A percentile compares a stretch with the other conserved stretches of the same genome.
Conservation (phyloP, 345 rosid genomes). For the Eucalyptus curtisii region DNA sequence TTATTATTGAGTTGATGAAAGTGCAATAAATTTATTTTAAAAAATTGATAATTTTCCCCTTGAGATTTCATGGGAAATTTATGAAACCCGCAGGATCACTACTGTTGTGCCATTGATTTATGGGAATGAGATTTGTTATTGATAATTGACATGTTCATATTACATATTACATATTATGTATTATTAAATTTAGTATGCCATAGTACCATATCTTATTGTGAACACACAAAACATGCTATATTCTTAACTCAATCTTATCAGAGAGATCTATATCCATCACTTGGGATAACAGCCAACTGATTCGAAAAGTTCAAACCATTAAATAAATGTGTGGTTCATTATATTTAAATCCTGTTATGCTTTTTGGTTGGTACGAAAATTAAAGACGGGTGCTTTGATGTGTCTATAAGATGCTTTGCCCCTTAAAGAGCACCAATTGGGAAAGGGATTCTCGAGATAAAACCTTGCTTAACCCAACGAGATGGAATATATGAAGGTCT, state of each 20-base stretch:
- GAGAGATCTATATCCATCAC: background rate
- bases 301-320: background rate
- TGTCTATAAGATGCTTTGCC: background rate
- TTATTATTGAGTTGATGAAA: fast-evolving
- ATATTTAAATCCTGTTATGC: background rate
- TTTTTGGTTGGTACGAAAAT: background rate
- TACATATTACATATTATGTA: background rate
- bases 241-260: background rate
- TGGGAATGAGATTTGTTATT: background rate
- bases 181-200: background rate
- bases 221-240: background rate
- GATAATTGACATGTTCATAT: background rate
- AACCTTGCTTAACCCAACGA: background rate
- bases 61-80: background rate
- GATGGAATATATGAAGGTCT: background rate
- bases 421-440: background rate
- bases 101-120: background rate
- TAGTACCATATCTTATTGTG: background rate
- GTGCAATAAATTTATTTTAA: fast-evolving
- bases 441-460: background rate
- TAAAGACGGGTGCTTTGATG: background rate
- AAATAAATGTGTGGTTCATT: background rate
- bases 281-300: background rate
- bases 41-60: too few relatives aligned
- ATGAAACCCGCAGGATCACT: fast-evolving